These are phyloP conservation scores for Colletotrichum sp. DNA, from an alignment of 2,329 filamentous ascomycete species.

Conservation along the genomic window DNA sequence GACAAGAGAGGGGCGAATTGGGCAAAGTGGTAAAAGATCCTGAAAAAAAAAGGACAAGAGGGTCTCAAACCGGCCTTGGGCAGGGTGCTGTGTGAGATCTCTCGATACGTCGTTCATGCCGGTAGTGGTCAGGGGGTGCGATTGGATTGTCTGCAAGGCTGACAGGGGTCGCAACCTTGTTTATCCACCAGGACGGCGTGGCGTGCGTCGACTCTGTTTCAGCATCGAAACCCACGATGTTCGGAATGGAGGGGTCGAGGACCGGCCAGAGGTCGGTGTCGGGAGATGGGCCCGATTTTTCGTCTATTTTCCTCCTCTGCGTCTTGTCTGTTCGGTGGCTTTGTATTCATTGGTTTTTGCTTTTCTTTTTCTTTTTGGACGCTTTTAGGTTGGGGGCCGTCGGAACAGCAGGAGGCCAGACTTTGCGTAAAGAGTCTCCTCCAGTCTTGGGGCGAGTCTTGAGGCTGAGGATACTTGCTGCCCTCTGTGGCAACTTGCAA, in stretches of 20 bases:
- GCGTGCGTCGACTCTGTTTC: slow-evolving; percentile 41
- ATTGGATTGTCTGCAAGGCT: slow-evolving; percentile 40
- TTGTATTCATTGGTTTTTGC: not conserved
- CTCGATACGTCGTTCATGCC: slow-evolving; percentile 31
- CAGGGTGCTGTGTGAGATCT: slow-evolving; percentile 28
- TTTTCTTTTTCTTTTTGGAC: not conserved
- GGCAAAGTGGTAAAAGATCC: not conserved
- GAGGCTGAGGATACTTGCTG: too few species aligned
- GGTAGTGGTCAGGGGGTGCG: slow-evolving; percentile 16
- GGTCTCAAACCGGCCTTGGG: slow-evolving; percentile 32
- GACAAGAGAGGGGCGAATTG: not conserved
- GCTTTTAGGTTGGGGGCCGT: not conserved
- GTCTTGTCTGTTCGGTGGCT: not conserved
- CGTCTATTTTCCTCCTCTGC: not conserved
- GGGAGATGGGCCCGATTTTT: not conserved
- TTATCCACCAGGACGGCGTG: slow-evolving; percentile 19
- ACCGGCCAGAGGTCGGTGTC: not conserved
- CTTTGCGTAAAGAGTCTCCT: not conserved
- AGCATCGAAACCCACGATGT: slow-evolving; percentile 51
- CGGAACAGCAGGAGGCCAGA: not conserved
- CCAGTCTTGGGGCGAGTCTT: too few species aligned
- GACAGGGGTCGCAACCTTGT: slow-evolving; percentile 25
- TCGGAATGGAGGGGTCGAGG: slow-evolving; percentile 32
- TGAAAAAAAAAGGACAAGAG: slow-evolving; percentile 17
- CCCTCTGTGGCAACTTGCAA: not conserved